Evolutionary conservation across 352 stramenopile genomes (phyloP), one percentile per base, ranked within the genome.

Genomic region (Thalassiosira hispida): DNA sequence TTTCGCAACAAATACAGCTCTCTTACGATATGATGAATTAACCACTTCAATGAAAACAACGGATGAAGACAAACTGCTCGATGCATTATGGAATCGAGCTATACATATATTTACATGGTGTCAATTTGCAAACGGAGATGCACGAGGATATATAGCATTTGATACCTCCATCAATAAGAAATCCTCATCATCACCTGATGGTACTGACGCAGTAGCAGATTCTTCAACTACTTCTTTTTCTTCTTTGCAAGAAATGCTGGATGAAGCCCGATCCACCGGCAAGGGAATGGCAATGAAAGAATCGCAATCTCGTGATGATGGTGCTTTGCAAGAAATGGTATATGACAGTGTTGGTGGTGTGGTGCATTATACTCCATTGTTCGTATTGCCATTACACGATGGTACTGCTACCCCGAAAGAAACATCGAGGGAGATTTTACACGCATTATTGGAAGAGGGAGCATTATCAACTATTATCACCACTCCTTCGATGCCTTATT

Each of bases 51-150:
- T 18, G 7, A 51, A 0, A 51, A 44, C 35, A 22, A n/a, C 6
- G 12, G 18, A 47, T 25, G 35, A 23, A 1, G 12, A 18, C 23
- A 44, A 18, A 46, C 8, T 62, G 53, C 12, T 29, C 14, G 53
- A 62, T 46, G 29, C 9, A 23, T 23, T 27, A 46, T 73, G 64
- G 64, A 62, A 27, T 31, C 23, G 35, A 42, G 46, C 22, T 14
- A 7, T 53, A 42, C 20, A 55, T 14, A 6, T 73, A 7, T 73
- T 59, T 11, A 31, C 27, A 29, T 73, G 31, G 49, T 73, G 64
- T 40, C 22, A 61, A 42, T 63, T 73, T 25, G 47, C 33, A 12
- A 73, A 73, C 40, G 64, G 20, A 11, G 49, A 73, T 63, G 35
- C 64, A 42, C 9, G 46, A 33, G 64, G 64, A 52, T 73, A 73